These are phyloP conservation scores for Pisolithus sp. DNA, from an alignment of 768 basidiomycete species.

Conservation along the genomic window DNA sequence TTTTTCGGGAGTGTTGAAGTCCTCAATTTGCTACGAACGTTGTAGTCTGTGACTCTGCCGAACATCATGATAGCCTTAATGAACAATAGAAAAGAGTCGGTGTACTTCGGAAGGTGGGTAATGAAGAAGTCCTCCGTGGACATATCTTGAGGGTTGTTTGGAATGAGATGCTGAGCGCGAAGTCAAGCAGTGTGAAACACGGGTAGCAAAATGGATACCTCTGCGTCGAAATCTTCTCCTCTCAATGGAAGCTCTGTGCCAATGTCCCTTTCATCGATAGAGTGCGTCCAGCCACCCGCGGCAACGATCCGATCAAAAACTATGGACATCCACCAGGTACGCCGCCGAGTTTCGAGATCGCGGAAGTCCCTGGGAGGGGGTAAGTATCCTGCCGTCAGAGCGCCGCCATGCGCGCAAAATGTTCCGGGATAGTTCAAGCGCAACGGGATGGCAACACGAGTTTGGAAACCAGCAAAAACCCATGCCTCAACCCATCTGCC, in stretches of 20 bases:
- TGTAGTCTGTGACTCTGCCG: slow-evolving; percentile 79
- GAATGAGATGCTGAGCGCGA: slow-evolving; percentile 43
- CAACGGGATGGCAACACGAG: slow-evolving; percentile 73
- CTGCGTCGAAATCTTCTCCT: slow-evolving; percentile 67
- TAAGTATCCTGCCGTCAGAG: slow-evolving; percentile 72
- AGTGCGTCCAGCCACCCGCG: slow-evolving; percentile 82
- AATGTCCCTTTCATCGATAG: slow-evolving; percentile 75
- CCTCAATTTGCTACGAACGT: slow-evolving; percentile 67
- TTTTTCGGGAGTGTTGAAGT: slow-evolving; percentile 62
- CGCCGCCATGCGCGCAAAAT: slow-evolving; percentile 59
- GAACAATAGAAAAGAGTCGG: slow-evolving; percentile 75
- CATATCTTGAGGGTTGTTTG: slow-evolving; percentile 74
- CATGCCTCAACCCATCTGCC: slow-evolving; percentile 88
- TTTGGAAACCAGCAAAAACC: slow-evolving; percentile 85
- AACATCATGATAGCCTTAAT: slow-evolving; percentile 83
- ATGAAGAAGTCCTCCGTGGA: slow-evolving; percentile 57
- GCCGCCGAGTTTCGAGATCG: slow-evolving; percentile 71
- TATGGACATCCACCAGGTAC: slow-evolving; percentile 91
- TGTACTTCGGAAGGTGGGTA: slow-evolving; percentile 68
- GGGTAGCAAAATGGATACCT: slow-evolving; percentile 37
- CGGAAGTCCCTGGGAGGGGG: slow-evolving; percentile 70
- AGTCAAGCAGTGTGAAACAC: slow-evolving; percentile 7
- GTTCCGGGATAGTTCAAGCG: slow-evolving; percentile 84
- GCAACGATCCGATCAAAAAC: slow-evolving; percentile 79
- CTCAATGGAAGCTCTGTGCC: slow-evolving; percentile 80